A percentile compares a stretch with the other conserved stretches of the same genome.
These are phyloP conservation scores for Ziziphus jujuba DNA, from an alignment of 306 rosid species.

Conservation along the genomic window DNA sequence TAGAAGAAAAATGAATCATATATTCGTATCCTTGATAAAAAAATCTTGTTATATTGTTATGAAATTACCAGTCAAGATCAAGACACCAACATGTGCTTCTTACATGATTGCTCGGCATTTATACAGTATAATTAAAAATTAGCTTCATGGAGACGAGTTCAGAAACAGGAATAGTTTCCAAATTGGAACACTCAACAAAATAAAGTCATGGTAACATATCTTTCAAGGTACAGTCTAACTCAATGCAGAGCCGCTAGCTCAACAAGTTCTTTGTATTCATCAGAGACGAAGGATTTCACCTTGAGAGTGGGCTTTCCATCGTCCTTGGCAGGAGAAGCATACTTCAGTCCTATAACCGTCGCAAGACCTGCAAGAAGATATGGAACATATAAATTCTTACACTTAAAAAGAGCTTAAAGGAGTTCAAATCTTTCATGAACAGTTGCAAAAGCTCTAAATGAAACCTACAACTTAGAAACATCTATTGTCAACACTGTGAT, in stretches of 20 bases:
- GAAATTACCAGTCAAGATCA: too few species aligned
- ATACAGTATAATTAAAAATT: too few species aligned
- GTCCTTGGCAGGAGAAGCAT: conserved; percentile 56
- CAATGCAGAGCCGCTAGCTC: conserved; percentile 63
- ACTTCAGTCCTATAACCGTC: conserved; percentile 82
- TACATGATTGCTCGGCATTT: too few species aligned
- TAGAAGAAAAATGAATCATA: too few species aligned
- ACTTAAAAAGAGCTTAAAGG: too few species aligned
- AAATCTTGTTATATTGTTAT: too few species aligned
- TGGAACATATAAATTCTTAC: background rate
- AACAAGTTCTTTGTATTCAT: conserved; percentile 57
- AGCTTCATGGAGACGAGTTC: too few species aligned
- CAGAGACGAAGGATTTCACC: conserved; percentile 63
- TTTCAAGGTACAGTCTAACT: conserved; percentile 5
- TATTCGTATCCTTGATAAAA: too few species aligned
- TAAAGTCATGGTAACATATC: background rate
- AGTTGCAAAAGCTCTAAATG: background rate
- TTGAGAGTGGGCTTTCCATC: conserved; percentile 53
- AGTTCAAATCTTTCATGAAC: background rate
- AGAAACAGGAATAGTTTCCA: background rate
- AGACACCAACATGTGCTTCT: too few species aligned
- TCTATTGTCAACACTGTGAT: too few species aligned
- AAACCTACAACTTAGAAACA: too few species aligned
- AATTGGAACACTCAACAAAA: background rate
- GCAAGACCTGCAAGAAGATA: conserved; percentile 54